These are phyloP conservation scores for Zymoseptoria brevis DNA, from an alignment of 2,329 filamentous ascomycete species.

Conservation along the genomic window DNA sequence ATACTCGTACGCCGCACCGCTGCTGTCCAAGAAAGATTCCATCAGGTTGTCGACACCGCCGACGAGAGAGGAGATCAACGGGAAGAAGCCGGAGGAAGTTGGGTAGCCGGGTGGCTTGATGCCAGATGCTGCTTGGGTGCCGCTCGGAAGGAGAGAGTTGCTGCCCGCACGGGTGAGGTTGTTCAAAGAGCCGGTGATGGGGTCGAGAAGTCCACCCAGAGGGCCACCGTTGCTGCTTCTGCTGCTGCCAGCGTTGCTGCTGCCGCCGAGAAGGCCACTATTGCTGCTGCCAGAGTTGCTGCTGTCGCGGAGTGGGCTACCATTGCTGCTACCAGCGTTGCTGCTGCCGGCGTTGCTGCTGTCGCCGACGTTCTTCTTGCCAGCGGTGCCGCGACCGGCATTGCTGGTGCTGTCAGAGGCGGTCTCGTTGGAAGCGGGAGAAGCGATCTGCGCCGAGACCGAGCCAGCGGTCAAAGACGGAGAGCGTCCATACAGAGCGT, in stretches of 20 bases:
- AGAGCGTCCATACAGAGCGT: constrained; percentile 47
- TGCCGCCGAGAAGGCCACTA: background rate
- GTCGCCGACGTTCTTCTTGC: too few relatives aligned
- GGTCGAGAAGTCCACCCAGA: background rate
- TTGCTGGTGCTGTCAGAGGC: background rate
- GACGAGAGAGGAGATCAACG: background rate
- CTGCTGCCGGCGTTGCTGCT: background rate
- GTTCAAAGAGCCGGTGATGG: background rate
- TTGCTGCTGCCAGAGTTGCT: background rate
- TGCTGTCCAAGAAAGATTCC: constrained; percentile 23
- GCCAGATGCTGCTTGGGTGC: background rate
- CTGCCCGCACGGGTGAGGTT: background rate
- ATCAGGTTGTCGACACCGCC: background rate
- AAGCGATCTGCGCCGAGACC: background rate
- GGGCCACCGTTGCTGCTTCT: background rate
- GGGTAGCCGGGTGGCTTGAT: background rate
- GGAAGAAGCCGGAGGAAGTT: background rate
- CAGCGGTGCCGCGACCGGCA: background rate
- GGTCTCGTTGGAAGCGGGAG: background rate
- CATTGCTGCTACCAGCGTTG: too few relatives aligned
- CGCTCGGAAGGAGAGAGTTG: background rate
- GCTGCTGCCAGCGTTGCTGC: background rate
- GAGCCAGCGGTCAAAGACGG: constrained; percentile 23
- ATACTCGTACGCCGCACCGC: constrained; percentile 52
- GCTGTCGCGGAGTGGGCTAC: too few relatives aligned